A percentile compares a stretch with the other conserved stretches of the same genome.
Conservation (phyloP, 768 basidiomycete genomes). For the Rhodocollybia butyracea region DNA sequence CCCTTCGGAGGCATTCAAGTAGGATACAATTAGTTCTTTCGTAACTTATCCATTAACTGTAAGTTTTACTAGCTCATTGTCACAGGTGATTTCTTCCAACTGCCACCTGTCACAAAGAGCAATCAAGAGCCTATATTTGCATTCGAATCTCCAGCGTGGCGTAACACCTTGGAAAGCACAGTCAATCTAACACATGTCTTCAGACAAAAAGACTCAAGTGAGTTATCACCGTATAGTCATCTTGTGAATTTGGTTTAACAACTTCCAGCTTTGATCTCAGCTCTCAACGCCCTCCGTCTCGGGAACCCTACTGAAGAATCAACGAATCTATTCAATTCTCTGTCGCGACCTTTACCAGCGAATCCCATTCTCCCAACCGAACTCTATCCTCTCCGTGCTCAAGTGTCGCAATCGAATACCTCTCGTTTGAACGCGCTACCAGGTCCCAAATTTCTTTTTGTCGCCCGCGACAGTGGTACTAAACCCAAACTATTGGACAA, state of each 20-base stretch:
- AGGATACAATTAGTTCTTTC: conserved; percentile 6
- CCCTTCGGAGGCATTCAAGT: conserved; percentile 83
- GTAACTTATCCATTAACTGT: background rate
- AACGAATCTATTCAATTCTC: conserved; percentile 20
- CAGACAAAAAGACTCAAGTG: conserved; percentile 69
- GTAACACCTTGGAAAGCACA: conserved; percentile 52
- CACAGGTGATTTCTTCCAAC: conserved; percentile 84
- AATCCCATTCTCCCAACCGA: conserved; percentile 41
- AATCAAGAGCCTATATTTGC: conserved; percentile 52
- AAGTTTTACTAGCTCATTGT: conserved; percentile 50
- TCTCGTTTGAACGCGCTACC: conserved; percentile 48
- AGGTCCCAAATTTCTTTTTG: conserved; percentile 38
- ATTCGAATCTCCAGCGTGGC: conserved; percentile 70
- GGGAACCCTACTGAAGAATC: conserved; percentile 33
- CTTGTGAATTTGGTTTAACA: background rate
- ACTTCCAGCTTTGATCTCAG: conserved; percentile 56
- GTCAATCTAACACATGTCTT: conserved; percentile 72
- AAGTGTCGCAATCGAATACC: conserved; percentile 66
- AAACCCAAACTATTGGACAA: conserved; percentile 51
- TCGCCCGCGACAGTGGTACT: conserved; percentile 49
- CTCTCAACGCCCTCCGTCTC: conserved; percentile 74
- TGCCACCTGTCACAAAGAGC: conserved; percentile 69
- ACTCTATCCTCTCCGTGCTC: conserved; percentile 61
- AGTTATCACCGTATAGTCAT: conserved; percentile 14
- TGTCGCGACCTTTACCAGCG: conserved; percentile 14